Conservation (phyloP, 108 stramenopile species). For the Conticribra guillardii region DNA sequence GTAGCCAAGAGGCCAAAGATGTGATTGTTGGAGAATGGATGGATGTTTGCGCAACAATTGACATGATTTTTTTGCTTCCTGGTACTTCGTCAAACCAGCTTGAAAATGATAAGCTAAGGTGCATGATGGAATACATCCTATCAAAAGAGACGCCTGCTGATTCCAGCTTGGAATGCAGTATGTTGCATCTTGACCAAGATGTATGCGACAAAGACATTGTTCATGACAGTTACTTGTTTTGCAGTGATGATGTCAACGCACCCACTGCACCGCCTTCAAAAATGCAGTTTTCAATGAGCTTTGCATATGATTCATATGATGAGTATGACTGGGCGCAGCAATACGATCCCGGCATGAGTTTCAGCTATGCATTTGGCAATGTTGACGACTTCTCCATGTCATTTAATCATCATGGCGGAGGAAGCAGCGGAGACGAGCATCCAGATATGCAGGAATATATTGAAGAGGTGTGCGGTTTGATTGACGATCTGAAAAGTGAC, state of each 20-base stretch:
- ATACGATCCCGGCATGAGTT: slow-evolving; percentile 15
- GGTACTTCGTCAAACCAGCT: slow-evolving; percentile 1
- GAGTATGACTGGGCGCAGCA: slow-evolving; percentile 9
- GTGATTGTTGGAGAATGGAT: slow-evolving; percentile 32
- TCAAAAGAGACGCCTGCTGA: neutral
- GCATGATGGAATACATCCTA: slow-evolving; percentile 36
- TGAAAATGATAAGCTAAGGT: slow-evolving; percentile 24
- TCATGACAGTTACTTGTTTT: slow-evolving; percentile 17
- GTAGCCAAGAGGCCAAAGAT: slow-evolving; percentile 9
- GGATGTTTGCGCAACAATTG: slow-evolving; percentile 23
- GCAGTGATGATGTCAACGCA: slow-evolving; percentile 12
- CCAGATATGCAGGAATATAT: slow-evolving; percentile 13
- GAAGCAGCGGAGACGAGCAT: too few relatives aligned
- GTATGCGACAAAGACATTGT: slow-evolving; percentile 21
- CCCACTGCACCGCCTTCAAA: slow-evolving; percentile 10
- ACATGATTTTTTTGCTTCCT: slow-evolving; percentile 22
- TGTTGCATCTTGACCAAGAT: slow-evolving; percentile 1
- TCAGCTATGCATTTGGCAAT: slow-evolving; percentile 2
- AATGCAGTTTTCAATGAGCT: slow-evolving; percentile 30
- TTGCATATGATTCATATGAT: slow-evolving; percentile 7
- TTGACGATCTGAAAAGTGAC: slow-evolving; percentile 15
- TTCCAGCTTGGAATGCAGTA: slow-evolving; percentile 10
- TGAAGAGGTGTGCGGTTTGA: slow-evolving; percentile 27
- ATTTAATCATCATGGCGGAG: too few relatives aligned
- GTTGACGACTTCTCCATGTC: slow-evolving; percentile 20